A percentile compares a stretch with the other conserved stretches of the same genome.
These are phyloP conservation scores for Fraxinus velutina DNA, from an alignment of 305 asterid genomes.

Conservation along the genomic window DNA sequence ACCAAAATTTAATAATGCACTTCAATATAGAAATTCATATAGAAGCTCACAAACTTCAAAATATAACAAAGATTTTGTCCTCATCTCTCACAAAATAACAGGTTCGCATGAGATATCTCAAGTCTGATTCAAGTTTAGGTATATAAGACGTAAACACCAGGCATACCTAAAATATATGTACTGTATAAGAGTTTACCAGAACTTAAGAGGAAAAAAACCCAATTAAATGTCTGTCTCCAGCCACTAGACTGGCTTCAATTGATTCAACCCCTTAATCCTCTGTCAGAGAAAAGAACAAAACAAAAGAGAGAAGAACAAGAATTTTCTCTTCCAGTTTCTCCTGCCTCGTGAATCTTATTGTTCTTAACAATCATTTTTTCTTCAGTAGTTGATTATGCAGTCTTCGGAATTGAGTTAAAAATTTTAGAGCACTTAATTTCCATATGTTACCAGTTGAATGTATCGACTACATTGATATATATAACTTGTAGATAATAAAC, in stretches of 20 bases:
- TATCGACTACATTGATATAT: background rate
- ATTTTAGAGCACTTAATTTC: background rate
- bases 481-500: background rate
- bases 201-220: background rate
- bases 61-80: background rate
- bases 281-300: background rate
- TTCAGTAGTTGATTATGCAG: background rate
- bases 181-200: background rate
- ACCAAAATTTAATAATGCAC: background rate
- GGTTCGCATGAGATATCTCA: background rate
- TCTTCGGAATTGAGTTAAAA: background rate
- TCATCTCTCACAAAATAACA: background rate
- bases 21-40: background rate
- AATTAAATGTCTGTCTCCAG: background rate
- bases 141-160: background rate
- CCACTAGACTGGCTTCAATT: background rate
- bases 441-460: background rate
- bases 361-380: background rate
- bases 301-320: background rate
- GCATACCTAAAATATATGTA: background rate
- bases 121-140: background rate
- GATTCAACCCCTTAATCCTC: background rate
- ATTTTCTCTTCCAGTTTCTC: background rate
- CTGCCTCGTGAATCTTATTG: background rate
- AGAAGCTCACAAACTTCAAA: background rate